phyloP scores from a whole-genome alignment of 148 eudicot species.

The Persicaria maculosa region DNA sequence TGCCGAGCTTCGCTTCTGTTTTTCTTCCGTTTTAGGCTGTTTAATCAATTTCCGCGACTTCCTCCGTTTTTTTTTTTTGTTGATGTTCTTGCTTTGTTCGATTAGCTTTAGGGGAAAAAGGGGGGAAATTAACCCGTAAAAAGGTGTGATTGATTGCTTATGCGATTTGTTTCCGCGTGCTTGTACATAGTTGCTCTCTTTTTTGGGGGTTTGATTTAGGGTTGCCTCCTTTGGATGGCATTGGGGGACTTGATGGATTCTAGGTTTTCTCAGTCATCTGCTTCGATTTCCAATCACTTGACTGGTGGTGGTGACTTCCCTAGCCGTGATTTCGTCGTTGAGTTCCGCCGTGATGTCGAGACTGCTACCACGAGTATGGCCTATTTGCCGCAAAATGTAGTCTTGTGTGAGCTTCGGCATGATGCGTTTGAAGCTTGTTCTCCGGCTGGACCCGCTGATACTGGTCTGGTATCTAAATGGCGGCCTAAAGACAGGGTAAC shows the following conservation, averaged over 20 bases:
- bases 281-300: conserved; percentile 38
- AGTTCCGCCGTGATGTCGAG: conserved; percentile 30
- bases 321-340: conserved; percentile 17
- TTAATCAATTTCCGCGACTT: background rate
- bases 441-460: conserved; percentile 62
- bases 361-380: conserved; percentile 57
- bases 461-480: conserved; percentile 84
- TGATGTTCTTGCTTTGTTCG: conserved; percentile 3
- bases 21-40: background rate
- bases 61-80: background rate
- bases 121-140: conserved; percentile 12
- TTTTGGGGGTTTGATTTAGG: conserved; percentile 16
- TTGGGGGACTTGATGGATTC: conserved; percentile 88
- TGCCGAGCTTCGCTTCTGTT: background rate
- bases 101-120: conserved; percentile 1
- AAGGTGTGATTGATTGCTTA: background rate
- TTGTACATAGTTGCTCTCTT: conserved; percentile 6
- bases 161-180: conserved; percentile 1
- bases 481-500: conserved; percentile 74
- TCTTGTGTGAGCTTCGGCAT: conserved; percentile 78
- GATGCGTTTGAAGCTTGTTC: conserved; percentile 59
- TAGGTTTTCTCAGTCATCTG: conserved; percentile 53
- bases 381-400: conserved; percentile 65
- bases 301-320: conserved; percentile 25
- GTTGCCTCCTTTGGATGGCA: conserved; percentile 53